Evolutionary conservation across 371 early-diverging fungal species (phyloP).

Genomic region (Lichtheimia corymbifera): DNA sequence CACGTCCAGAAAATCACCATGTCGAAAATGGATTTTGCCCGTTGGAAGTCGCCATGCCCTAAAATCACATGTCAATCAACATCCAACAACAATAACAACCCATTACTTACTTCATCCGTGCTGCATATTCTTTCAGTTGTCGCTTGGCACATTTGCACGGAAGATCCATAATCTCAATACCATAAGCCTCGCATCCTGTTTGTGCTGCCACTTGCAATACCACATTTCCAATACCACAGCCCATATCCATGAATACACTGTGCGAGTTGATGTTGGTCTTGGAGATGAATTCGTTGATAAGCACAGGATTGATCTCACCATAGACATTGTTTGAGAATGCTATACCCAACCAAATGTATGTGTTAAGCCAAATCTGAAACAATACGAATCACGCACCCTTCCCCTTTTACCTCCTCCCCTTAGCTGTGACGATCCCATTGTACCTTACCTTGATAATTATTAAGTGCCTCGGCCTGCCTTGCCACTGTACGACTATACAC

Average conservation of each 20-base stretch:
- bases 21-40: conserved; percentile 66
- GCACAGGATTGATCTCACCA: conserved; percentile 88
- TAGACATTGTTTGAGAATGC: conserved; percentile 95
- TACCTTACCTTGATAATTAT: conserved; percentile 73
- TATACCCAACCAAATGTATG: conserved; percentile 7
- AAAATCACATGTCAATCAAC: not conserved
- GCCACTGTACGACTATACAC: conserved; percentile 88
- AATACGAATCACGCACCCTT: not conserved
- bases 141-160: conserved; percentile 80
- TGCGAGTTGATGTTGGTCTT: conserved; percentile 65
- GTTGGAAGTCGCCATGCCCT: conserved; percentile 68
- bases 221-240: conserved; percentile 95
- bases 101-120: conserved; percentile 69
- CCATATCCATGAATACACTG: conserved; percentile 90
- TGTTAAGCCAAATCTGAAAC: not conserved
- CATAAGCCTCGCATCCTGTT: conserved; percentile 80
- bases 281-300: conserved; percentile 84
- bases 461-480: conserved; percentile 77
- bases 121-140: conserved; percentile 82
- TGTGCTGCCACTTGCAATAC: conserved; percentile 94
- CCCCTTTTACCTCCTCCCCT: not conserved
- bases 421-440: not conserved
- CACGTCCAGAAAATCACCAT: conserved; percentile 76
- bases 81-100: not conserved
- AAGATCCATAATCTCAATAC: conserved; percentile 92